Evolutionary conservation across 306 rosid species (phyloP).

Genomic region (Glycyrrhiza uralensis): DNA sequence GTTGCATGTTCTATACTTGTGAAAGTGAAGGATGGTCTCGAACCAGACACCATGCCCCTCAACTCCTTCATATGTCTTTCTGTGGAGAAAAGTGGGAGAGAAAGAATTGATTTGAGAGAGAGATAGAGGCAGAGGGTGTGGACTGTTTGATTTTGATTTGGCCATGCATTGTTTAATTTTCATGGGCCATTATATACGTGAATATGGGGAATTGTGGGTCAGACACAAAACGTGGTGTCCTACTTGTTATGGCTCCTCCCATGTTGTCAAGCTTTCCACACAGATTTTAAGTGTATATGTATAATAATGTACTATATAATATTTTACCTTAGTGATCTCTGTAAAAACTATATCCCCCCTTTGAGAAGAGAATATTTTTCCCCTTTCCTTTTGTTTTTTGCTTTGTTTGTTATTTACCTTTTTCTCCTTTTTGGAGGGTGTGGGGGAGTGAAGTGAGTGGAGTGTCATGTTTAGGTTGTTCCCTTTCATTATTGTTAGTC

Average conservation of each 20-base stretch:
- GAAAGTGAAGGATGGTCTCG: slow-evolving; percentile 55
- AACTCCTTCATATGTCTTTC: slow-evolving; percentile 42
- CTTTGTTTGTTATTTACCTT: neutral
- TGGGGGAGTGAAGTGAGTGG: neutral
- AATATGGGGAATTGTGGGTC: slow-evolving; percentile 47
- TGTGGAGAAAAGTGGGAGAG: slow-evolving; percentile 19
- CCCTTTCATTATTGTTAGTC: neutral
- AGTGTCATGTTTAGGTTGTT: too few species aligned
- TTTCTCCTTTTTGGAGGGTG: neutral
- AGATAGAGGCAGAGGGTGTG: slow-evolving; percentile 24
- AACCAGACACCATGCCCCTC: slow-evolving; percentile 97
- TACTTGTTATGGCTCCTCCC: slow-evolving; percentile 45
- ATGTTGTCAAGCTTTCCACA: slow-evolving; percentile 46
- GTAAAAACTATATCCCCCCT: neutral
- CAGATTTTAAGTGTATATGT: slow-evolving; percentile 13
- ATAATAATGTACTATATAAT: neutral
- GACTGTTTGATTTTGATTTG: slow-evolving; percentile 43
- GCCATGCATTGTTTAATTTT: slow-evolving; percentile 78
- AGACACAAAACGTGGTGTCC: slow-evolving; percentile 35
- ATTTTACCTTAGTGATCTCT: neutral
- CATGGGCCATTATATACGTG: slow-evolving; percentile 75
- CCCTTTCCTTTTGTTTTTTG: neutral
- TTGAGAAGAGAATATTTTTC: neutral
- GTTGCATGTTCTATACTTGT: neutral
- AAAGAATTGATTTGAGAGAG: slow-evolving; percentile 30